Percentiles rank a stretch among this genome's conserved stretches.
Conservation (phyloP, 2,329 filamentous ascomycete species). For the Arthrobotrys pseudoclavata region DNA sequence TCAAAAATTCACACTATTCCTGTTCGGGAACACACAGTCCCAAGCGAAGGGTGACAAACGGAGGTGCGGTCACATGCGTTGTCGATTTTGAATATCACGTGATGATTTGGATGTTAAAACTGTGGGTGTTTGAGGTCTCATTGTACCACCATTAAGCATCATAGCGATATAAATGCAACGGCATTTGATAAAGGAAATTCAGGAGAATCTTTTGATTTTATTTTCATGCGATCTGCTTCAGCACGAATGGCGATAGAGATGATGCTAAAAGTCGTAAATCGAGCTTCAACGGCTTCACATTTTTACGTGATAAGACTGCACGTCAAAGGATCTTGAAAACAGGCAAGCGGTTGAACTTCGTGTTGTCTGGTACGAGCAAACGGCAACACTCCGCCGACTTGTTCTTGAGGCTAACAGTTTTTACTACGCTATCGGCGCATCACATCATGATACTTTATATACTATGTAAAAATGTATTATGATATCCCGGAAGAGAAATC, state of each 20-base stretch:
- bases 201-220: not conserved
- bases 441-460: no score
- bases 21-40: constrained; percentile 46
- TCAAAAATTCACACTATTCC: constrained; percentile 14
- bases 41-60: constrained; percentile 11
- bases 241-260: not conserved
- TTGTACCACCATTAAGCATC: not conserved
- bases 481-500: no score
- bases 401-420: no score
- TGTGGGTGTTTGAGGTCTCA: not conserved
- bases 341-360: no score
- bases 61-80: not conserved
- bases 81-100: not conserved
- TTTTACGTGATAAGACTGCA: no score
- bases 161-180: not conserved
- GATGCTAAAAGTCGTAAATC: not conserved
- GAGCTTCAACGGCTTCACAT: not conserved
- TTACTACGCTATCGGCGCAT: no score
- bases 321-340: no score
- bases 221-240: not conserved
- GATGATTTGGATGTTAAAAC: not conserved
- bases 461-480: no score
- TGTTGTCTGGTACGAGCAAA: no score
- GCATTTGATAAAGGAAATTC: not conserved
- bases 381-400: no score